Evolutionary conservation across 169 alveolate species (phyloP).

Genomic region (Plasmodium knowlesi): DNA sequence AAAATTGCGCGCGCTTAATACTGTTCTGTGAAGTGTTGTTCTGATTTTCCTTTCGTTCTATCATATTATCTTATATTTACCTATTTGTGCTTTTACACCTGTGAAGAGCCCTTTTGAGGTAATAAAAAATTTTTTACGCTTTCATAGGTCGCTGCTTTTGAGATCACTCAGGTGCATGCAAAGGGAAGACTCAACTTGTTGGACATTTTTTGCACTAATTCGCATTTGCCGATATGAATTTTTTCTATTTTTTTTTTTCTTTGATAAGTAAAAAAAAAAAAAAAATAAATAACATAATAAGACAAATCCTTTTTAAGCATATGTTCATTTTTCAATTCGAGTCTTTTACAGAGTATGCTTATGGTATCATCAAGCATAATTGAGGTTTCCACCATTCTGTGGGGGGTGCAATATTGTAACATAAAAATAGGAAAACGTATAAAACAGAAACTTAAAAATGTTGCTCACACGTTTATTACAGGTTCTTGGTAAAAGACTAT

Average conservation of each 20-base stretch:
- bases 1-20: background rate
- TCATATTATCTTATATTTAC: background rate
- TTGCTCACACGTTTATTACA: background rate
- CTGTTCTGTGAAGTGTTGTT: background rate
- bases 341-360: background rate
- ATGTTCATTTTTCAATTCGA: background rate
- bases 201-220: background rate
- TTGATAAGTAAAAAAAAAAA: background rate
- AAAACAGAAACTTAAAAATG: background rate
- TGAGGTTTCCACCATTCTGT: background rate
- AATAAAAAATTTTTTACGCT: background rate
- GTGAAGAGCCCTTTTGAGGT: background rate
- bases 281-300: background rate
- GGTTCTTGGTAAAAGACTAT: background rate
- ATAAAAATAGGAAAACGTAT: background rate
- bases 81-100: background rate
- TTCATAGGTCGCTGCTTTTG: background rate
- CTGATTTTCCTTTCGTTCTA: background rate
- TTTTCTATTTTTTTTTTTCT: background rate
- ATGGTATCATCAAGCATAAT: background rate
- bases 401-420: background rate
- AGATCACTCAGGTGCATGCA: background rate
- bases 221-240: background rate
- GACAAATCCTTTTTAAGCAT: background rate
- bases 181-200: background rate